These are phyloP conservation scores for Cystofilobasidium macerans DNA, from an alignment of 768 basidiomycete genomes.

Conservation along the genomic window DNA sequence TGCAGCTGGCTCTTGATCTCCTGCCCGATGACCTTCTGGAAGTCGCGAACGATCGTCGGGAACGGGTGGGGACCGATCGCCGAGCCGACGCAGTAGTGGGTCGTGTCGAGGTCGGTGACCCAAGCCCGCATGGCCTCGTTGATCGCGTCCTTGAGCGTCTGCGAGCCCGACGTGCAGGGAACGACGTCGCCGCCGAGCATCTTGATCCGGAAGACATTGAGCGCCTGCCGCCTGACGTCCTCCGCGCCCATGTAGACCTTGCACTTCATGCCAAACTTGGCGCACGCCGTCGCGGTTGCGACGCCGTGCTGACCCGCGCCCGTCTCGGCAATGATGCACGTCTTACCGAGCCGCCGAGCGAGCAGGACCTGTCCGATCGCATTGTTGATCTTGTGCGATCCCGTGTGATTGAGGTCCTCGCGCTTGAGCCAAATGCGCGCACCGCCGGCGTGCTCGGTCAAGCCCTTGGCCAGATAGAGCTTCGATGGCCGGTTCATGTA, in stretches of 20 bases:
- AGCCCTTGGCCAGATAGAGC: slow-evolving; percentile 77
- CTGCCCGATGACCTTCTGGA: slow-evolving; percentile 85
- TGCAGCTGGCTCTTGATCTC: slow-evolving; percentile 85
- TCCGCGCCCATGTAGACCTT: slow-evolving; percentile 97
- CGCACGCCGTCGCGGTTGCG: slow-evolving; percentile 95
- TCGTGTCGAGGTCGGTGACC: slow-evolving; percentile 79
- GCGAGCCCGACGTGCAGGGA: slow-evolving; percentile 83
- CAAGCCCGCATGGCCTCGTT: slow-evolving; percentile 84
- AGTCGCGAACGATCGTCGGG: slow-evolving; percentile 97
- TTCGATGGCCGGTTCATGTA: slow-evolving; percentile 94
- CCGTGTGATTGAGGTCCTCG: slow-evolving; percentile 69
- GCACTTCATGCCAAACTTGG: slow-evolving; percentile 90
- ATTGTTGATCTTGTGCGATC: slow-evolving; percentile 99
- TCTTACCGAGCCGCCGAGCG: slow-evolving; percentile 88
- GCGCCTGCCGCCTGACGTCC: slow-evolving; percentile 79
- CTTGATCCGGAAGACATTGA: slow-evolving; percentile 28
- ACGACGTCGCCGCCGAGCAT: slow-evolving; percentile 96
- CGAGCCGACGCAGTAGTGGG: slow-evolving; percentile 94
- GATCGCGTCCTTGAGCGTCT: slow-evolving; percentile 93
- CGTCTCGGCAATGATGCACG: slow-evolving; percentile 93
- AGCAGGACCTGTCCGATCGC: slow-evolving; percentile 94
- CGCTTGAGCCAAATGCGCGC: slow-evolving; percentile 92
- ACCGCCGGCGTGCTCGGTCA: slow-evolving; percentile 81
- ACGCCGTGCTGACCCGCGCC: slow-evolving; percentile 99
- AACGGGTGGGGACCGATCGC: slow-evolving; percentile 97